Evolutionary conservation across 2,329 filamentous ascomycete genomes (phyloP).

Genomic region (Teratosphaeria gauchensis): DNA sequence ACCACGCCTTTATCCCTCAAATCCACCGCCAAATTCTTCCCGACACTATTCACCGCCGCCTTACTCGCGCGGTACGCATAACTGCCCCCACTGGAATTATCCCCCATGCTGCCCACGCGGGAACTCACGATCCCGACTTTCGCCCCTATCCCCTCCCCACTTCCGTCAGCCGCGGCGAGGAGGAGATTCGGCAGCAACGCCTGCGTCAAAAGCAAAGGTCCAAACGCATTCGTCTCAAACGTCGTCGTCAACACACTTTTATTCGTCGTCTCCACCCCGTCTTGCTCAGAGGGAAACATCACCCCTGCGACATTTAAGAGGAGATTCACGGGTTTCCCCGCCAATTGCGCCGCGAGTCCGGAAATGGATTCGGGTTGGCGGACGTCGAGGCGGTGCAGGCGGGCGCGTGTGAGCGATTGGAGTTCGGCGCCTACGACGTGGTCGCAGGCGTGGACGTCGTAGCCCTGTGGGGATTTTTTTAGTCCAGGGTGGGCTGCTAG

Average conservation of each 20-base stretch:
- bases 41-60: constrained; percentile 36
- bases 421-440: constrained; percentile 21
- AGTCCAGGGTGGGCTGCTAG: too few relatives aligned
- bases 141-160: constrained; percentile 13
- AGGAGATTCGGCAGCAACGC: constrained; percentile 34
- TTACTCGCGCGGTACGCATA: constrained; percentile 38
- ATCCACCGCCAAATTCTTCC: constrained; percentile 35
- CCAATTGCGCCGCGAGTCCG: constrained; percentile 23
- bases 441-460: constrained; percentile 26
- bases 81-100: constrained; percentile 33
- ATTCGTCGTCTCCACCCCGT: constrained; percentile 26
- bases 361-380: constrained; percentile 26
- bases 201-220: constrained; percentile 36
- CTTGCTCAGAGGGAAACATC: constrained; percentile 23
- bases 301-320: constrained; percentile 32
- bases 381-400: constrained; percentile 26
- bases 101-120: constrained; percentile 34
- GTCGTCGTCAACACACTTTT: constrained; percentile 23
- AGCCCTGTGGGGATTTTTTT: constrained; percentile 18
- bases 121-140: constrained; percentile 34
- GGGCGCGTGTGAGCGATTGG: constrained; percentile 22
- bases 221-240: constrained; percentile 38
- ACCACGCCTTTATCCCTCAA: constrained; percentile 30
- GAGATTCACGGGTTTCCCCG: constrained; percentile 26
- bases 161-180: constrained; percentile 9